These are phyloP conservation scores for Pinus albicaulis DNA, from an alignment of 75 land plant genomes.

Conservation along the genomic window DNA sequence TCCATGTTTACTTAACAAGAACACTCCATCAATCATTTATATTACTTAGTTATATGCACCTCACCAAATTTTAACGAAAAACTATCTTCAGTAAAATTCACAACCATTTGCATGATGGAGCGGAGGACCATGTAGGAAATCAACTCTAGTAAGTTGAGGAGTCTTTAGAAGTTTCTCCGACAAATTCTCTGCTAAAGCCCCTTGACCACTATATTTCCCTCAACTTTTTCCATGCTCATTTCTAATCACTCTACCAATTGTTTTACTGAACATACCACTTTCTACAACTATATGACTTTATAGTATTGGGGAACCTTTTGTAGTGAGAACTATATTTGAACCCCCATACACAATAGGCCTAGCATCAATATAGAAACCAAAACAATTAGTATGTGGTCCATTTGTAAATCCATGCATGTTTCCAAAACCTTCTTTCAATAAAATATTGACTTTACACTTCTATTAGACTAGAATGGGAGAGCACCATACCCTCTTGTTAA, in stretches of 20 bases:
- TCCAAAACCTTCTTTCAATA: conserved; percentile 29
- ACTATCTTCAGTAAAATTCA: neutral
- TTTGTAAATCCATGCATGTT: conserved; percentile 22
- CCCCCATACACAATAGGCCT: conserved; percentile 15
- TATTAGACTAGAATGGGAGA: conserved; percentile 22
- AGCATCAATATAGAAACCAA: conserved; percentile 12
- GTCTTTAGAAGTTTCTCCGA: conserved; percentile 10
- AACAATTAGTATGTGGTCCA: conserved; percentile 11
- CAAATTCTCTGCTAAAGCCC: conserved; percentile 3
- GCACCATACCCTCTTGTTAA: conserved; percentile 63
- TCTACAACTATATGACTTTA: conserved; percentile 25
- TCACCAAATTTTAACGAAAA: neutral
- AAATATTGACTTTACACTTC: conserved; percentile 13
- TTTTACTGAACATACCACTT: conserved; percentile 23
- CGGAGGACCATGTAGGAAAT: conserved; percentile 2
- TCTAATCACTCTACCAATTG: conserved; percentile 22
- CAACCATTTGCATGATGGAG: conserved; percentile 3
- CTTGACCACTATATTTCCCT: conserved; percentile 28
- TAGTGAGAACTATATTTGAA: neutral
- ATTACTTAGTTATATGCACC: neutral
- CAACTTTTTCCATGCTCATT: conserved; percentile 14
- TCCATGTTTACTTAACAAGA: neutral
- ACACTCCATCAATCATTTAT: neutral
- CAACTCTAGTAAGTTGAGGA: neutral
- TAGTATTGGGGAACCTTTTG: conserved; percentile 25